A percentile compares a stretch with the other conserved stretches of the same genome.
These are phyloP conservation scores for Vigna angularis DNA, from an alignment of 306 rosid species.

Conservation along the genomic window DNA sequence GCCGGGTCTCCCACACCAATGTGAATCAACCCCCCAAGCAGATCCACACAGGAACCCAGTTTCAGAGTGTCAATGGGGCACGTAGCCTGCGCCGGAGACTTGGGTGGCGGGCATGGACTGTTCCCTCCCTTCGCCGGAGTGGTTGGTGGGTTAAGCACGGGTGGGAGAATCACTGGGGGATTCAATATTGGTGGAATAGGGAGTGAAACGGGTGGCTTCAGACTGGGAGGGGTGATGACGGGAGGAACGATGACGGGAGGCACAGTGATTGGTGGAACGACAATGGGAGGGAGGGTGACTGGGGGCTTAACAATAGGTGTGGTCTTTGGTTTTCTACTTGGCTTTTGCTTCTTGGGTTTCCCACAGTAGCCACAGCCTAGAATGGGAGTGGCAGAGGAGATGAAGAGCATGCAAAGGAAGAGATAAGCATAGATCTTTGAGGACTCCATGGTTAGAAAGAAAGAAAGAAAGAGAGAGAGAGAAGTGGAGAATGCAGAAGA, in stretches of 20 bases:
- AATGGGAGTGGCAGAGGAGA: slow-evolving; percentile 76
- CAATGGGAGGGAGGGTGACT: slow-evolving; percentile 28
- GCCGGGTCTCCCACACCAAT: slow-evolving; percentile 80
- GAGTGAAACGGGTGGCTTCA: neutral
- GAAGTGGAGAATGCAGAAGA: neutral
- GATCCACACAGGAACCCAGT: slow-evolving; percentile 85
- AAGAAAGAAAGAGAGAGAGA: slow-evolving; percentile 9
- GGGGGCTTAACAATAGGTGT: slow-evolving; percentile 42
- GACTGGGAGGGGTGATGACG: neutral
- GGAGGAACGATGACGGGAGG: slow-evolving; percentile 40
- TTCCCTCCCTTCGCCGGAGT: slow-evolving; percentile 29
- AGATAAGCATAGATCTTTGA: slow-evolving; percentile 64
- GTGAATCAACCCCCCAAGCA: slow-evolving; percentile 80
- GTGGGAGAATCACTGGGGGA: slow-evolving; percentile 47
- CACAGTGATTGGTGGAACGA: neutral
- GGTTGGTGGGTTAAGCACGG: slow-evolving; percentile 28
- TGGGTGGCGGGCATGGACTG: slow-evolving; percentile 56
- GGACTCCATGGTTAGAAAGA: slow-evolving; percentile 61
- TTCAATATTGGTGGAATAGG: slow-evolving; percentile 46
- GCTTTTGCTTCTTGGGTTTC: slow-evolving; percentile 53
- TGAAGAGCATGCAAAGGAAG: slow-evolving; percentile 78
- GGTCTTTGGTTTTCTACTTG: slow-evolving; percentile 45
- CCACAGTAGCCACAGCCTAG: slow-evolving; percentile 74
- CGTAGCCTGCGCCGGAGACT: slow-evolving; percentile 47
- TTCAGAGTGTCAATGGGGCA: slow-evolving; percentile 93